Percentiles rank a stretch among this genome's conserved stretches.
Evolutionary conservation across 192 early-diverging fungal genomes (phyloP).

Genomic region (Pecoramyces ruminantium): DNA sequence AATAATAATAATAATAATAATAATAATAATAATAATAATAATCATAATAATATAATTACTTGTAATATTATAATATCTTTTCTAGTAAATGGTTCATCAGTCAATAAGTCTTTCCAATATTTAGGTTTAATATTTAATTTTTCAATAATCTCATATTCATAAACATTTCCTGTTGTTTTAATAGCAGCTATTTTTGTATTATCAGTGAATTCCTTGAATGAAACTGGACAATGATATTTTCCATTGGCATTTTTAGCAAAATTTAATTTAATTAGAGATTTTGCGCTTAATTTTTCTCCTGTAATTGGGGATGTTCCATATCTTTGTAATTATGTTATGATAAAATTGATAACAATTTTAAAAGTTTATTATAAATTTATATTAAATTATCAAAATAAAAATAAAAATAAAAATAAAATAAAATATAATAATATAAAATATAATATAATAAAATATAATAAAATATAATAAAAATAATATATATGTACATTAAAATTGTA

Average conservation of each 20-base stretch:
- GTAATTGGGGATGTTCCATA: slow-evolving; percentile 64
- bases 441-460: too few relatives aligned
- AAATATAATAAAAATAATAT: too few relatives aligned
- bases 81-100: slow-evolving; percentile 68
- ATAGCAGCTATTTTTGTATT: slow-evolving; percentile 76
- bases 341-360: too few relatives aligned
- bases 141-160: slow-evolving; percentile 67
- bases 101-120: slow-evolving; percentile 72
- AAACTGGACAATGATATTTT: slow-evolving; percentile 75
- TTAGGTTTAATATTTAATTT: slow-evolving; percentile 71
- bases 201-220: slow-evolving; percentile 71
- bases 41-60: too few relatives aligned
- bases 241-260: slow-evolving; percentile 70
- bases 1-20: too few relatives aligned
- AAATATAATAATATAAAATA: too few relatives aligned
- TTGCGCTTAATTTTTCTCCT: slow-evolving; percentile 50
- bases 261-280: slow-evolving; percentile 55
- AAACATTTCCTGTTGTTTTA: slow-evolving; percentile 73
- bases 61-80: slow-evolving; percentile 81
- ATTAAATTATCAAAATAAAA: too few relatives aligned
- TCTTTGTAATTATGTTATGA: neutral
- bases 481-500: too few relatives aligned
- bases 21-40: too few relatives aligned
- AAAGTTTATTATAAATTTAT: too few relatives aligned
- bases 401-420: too few relatives aligned